Conservation (phyloP, 2,329 filamentous ascomycete species). For the Ascochyta fabae region DNA sequence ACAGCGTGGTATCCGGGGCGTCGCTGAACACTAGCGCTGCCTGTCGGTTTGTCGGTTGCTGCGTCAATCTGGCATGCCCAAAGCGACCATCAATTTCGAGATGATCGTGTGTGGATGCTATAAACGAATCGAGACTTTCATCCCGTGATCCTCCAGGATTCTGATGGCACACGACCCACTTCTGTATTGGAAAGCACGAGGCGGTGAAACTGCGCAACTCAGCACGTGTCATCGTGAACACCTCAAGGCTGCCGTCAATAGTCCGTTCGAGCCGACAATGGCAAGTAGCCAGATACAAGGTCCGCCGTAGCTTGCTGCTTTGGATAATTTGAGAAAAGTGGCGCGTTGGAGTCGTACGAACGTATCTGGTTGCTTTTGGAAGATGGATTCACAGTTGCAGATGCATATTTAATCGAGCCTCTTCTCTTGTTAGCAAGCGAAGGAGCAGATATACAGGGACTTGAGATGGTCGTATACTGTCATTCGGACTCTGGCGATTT, state of each 20-base stretch:
- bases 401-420: background rate
- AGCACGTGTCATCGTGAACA: slow-evolving; percentile 1
- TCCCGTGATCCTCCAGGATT: slow-evolving; percentile 11
- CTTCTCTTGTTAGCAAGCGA: background rate
- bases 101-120: slow-evolving; percentile 3
- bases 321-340: background rate
- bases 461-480: slow-evolving; percentile 8
- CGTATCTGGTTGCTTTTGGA: background rate
- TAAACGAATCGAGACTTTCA: slow-evolving; percentile 4
- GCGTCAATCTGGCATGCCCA: background rate
- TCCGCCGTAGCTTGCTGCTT: background rate
- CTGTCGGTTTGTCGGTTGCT: slow-evolving; percentile 24
- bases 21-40: slow-evolving; percentile 22
- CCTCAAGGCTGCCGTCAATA: background rate
- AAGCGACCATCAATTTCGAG: slow-evolving; percentile 3
- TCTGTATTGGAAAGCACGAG: slow-evolving; percentile 1
- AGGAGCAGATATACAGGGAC: background rate
- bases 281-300: background rate
- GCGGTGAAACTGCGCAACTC: slow-evolving; percentile 9
- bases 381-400: background rate
- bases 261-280: background rate
- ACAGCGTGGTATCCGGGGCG: slow-evolving; percentile 23
- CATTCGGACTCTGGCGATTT: background rate
- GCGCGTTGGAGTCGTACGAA: background rate
- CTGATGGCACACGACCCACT: slow-evolving; percentile 17